Evolutionary conservation across 768 basidiomycete genomes (phyloP), one percentile per base, ranked within the genome.

Genomic region (Kwoniella dendrophila): DNA sequence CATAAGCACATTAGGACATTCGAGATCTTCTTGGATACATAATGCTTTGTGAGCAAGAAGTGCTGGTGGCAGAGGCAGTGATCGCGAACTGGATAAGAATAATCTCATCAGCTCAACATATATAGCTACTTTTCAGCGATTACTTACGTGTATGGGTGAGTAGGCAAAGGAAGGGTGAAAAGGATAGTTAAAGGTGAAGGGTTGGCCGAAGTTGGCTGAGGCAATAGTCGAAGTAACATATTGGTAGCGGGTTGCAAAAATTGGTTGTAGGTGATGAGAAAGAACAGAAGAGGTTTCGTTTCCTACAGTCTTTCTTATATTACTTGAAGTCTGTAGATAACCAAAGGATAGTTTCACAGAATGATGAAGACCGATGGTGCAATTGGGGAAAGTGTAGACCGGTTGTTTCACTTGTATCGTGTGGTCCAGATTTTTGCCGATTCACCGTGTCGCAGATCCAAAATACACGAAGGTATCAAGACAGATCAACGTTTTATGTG

Each of bases 171-270:
- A 7, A 80, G 72, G 53, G 78, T 79, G 69, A 80, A 80, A 57
- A 80, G 74, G 63, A 80, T 78, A n/a, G 79, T 80, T 6, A 78
- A 72, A 22, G 79, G 79, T 16, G 69, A 32, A 5, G 75, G 72
- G 26, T 73, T 68, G 4, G 59, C 33, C 16, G 68, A 48, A 11
- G 76, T 71, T 7, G 79, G 67, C 22, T 63, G 49, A 24, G 78
- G 78, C 6, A 79, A 59, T 11, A 80, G 70, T 55, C 78, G 74
- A 34, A 80, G 78, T 11, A 80, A 69, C 79, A 80, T 80, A 32
- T 38, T 69, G 47, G 27, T 29, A 4, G 30, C 18, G 14, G n/a
- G 47, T 18, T 41, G 26, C 30, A 16, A 5, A 41, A 32, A 32
- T 32, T 7, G 4, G 30, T 38, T 16, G 29, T 43, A n/a, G 12